A percentile compares a stretch with the other conserved stretches of the same genome.
These are phyloP conservation scores for Lactarius sp. DNA, from an alignment of 768 basidiomycete species.

Conservation along the genomic window DNA sequence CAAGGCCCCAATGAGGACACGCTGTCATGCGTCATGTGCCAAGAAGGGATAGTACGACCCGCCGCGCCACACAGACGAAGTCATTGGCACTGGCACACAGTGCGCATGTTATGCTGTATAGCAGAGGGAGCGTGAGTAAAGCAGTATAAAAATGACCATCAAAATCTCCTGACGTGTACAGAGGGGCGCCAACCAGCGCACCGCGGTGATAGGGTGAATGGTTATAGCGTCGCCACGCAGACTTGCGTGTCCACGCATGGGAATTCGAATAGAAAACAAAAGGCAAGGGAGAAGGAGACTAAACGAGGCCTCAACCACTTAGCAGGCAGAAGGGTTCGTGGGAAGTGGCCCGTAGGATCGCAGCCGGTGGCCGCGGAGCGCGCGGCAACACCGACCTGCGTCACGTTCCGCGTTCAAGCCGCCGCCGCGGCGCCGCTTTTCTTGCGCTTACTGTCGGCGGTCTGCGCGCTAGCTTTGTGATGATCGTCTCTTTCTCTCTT, in stretches of 20 bases:
- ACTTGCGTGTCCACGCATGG: background rate
- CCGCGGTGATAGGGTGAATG: constrained; percentile 1
- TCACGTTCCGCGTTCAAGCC: background rate
- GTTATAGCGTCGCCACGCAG: background rate
- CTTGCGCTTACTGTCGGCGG: constrained; percentile 16
- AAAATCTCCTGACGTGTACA: background rate
- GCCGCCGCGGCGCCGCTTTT: constrained; percentile 21
- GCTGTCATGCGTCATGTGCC: constrained; percentile 2
- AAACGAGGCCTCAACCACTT: background rate
- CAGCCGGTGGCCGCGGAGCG: constrained; percentile 15
- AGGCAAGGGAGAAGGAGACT: background rate
- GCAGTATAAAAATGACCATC: background rate
- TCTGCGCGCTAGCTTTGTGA: background rate
- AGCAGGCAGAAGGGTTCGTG: background rate
- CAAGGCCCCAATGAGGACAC: background rate
- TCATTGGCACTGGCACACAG: background rate
- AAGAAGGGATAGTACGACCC: background rate
- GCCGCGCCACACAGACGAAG: background rate
- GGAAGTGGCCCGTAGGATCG: background rate
- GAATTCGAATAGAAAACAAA: background rate
- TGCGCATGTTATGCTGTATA: background rate
- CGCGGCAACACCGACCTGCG: background rate
- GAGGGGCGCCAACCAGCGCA: background rate
- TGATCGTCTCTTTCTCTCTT: constrained; percentile 21
- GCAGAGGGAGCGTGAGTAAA: background rate